Evolutionary conservation across 2,329 filamentous ascomycete species (phyloP).

Genomic region (Pestalotiopsis sp.): DNA sequence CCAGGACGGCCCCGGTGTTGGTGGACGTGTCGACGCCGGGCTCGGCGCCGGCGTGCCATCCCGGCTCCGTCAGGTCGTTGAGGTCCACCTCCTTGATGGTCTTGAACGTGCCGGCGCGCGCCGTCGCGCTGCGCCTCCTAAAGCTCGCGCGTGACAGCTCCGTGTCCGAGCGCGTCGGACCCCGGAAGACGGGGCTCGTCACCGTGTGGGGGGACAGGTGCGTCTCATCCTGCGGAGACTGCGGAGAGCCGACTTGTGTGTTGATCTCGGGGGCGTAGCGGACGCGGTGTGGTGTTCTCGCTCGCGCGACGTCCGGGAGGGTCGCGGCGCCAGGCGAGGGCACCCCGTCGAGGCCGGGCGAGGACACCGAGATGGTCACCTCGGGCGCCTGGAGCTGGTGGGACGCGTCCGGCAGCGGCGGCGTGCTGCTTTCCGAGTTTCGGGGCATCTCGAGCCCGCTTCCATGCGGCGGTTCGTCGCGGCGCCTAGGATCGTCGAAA

Average conservation of each 20-base stretch:
- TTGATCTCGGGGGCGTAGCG: neutral
- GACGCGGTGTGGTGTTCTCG: conserved; percentile 2
- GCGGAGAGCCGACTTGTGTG: neutral
- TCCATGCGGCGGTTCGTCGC: neutral
- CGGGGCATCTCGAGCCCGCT: conserved; percentile 2
- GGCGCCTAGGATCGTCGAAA: neutral
- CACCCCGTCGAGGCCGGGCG: neutral
- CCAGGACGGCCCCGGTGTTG: conserved; percentile 51
- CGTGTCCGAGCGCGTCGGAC: conserved; percentile 3
- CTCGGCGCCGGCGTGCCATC: conserved; percentile 65
- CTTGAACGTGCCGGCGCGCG: conserved; percentile 39
- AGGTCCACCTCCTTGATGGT: conserved; percentile 47
- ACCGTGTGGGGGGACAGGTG: neutral
- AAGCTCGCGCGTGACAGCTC: conserved; percentile 2
- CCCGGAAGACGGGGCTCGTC: neutral
- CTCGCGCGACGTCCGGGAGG: conserved; percentile 2
- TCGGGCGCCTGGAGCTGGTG: neutral
- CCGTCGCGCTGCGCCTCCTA: neutral
- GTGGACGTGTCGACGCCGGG: conserved; percentile 72
- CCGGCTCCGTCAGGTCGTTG: conserved; percentile 24
- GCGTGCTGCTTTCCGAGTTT: neutral
- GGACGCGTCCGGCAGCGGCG: neutral
- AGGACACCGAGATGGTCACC: neutral
- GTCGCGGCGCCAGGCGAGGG: conserved; percentile 1
- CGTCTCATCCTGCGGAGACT: neutral